These are phyloP conservation scores for Pichia deserticola DNA, from an alignment of 805 yeast species.

Conservation along the genomic window DNA sequence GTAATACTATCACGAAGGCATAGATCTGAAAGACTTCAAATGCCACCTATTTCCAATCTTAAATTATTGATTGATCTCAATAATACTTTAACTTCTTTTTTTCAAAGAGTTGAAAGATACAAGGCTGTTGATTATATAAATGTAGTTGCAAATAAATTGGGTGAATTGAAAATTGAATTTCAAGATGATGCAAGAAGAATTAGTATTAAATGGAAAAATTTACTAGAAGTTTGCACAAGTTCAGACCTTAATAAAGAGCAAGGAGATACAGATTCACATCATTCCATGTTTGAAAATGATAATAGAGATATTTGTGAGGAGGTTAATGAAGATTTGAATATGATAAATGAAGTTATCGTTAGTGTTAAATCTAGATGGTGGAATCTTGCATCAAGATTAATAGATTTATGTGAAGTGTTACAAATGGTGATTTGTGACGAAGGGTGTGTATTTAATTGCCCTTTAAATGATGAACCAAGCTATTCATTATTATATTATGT, in stretches of 20 bases:
- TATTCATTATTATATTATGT: slow-evolving; percentile 62
- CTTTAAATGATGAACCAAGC: slow-evolving; percentile 54
- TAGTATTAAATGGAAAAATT: slow-evolving; percentile 52
- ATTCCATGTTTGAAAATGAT: neutral
- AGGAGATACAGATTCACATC: neutral
- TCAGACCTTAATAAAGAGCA: slow-evolving; percentile 10
- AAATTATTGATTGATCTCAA: slow-evolving; percentile 50
- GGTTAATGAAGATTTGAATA: slow-evolving; percentile 6
- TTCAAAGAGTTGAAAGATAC: slow-evolving; percentile 62
- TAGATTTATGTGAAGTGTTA: slow-evolving; percentile 54
- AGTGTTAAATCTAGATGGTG: slow-evolving; percentile 55
- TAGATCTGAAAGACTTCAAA: slow-evolving; percentile 46
- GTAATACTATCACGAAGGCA: slow-evolving; percentile 52
- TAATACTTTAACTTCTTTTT: slow-evolving; percentile 41
- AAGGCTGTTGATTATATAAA: slow-evolving; percentile 43
- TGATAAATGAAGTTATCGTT: slow-evolving; percentile 34
- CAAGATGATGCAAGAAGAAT: slow-evolving; percentile 50
- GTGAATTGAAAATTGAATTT: slow-evolving; percentile 44
- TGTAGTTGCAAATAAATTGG: slow-evolving; percentile 42
- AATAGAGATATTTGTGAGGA: neutral
- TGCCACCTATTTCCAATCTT: slow-evolving; percentile 54
- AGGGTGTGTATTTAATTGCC: slow-evolving; percentile 58
- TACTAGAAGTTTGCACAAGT: slow-evolving; percentile 15
- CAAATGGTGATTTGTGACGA: slow-evolving; percentile 45
- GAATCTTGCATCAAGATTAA: slow-evolving; percentile 56